Base-by-base conservation (phyloP, 2,329 filamentous ascomycete species). In the Cladorrhinum sp. region DNA sequence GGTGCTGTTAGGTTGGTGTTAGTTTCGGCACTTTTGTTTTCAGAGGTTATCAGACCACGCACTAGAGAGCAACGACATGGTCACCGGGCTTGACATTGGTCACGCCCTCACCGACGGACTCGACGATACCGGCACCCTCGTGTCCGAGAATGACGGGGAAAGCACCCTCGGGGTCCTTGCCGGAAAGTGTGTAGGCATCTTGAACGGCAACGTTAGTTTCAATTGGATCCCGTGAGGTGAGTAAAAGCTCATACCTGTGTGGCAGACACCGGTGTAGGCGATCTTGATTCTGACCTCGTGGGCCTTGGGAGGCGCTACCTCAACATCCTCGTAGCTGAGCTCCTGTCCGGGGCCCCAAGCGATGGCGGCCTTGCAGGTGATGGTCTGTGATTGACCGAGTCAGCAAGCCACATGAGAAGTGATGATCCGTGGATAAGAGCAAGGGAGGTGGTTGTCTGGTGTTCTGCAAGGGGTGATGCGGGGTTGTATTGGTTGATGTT, bases 241-340 rank as follows among this genome's bases (percentile, higher is more conserved):
- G 8, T 1, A 9, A 18, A 27, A 10, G n/a, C 7, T 8, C 16
- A 29, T 62, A 95, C 91, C 91, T 75, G 93, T 99, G 81, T 99
- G 95, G 83, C 95, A 99, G 75, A 99, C 95, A 78, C 95, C 95
- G 57, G 95, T 99, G 82, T 97, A 96, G 83, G 93, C 89, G 75
- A 98, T 91, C 82, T 98, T 81, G 74, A 99, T 96, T 71, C 95
- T 91, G 73, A 99, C 95, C 81, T 99, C 95, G 79, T 96, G 86
- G 64, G 93, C 93, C 78, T 84, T 87, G 62, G 95, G 95, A 65
- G 93, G 90, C 57, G 83, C 86, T 67, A 99, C 95, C 79, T 98
- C 93, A 71, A 99, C 83, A 69, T 96, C 91, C 79, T 99, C 95
- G 68, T 98, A 84, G 70, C 82, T 86, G 66, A 99, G 85, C 68